phyloP scores from a whole-genome alignment of 257 asterid genomes.

The Solanum etuberosum region DNA sequence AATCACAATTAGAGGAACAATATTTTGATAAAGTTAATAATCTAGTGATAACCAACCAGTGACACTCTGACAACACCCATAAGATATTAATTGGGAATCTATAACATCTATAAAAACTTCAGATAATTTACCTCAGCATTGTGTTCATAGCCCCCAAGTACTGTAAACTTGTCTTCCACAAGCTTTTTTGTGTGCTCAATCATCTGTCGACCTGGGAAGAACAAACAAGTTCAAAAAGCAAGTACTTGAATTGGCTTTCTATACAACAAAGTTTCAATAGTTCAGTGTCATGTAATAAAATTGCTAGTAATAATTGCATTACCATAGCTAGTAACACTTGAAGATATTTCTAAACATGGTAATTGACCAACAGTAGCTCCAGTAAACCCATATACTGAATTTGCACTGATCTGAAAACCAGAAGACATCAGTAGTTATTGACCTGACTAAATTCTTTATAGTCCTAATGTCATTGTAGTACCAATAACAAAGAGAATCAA shows the following conservation, averaged over 20 bases:
- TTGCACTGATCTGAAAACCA: conserved; percentile 78
- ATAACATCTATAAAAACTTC: neutral
- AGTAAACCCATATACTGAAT: conserved; percentile 94
- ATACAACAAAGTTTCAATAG: neutral
- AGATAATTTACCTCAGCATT: conserved; percentile 64
- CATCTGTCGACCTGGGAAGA: conserved; percentile 84
- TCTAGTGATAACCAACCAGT: neutral
- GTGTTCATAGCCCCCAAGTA: conserved; percentile 77
- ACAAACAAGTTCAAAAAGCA: conserved; percentile 5
- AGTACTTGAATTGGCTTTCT: neutral
- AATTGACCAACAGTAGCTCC: conserved; percentile 95
- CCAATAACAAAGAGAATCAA: neutral
- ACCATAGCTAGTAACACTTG: conserved; percentile 99
- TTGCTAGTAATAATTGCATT: conserved; percentile 8
- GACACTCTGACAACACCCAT: neutral
- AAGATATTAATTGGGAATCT: neutral
- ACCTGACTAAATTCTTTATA: neutral
- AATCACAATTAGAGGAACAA: neutral
- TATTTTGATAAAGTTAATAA: neutral
- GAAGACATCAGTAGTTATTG: conserved; percentile 9
- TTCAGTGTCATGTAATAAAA: neutral
- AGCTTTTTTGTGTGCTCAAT: conserved; percentile 93
- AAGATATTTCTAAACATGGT: conserved; percentile 96
- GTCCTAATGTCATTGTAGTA: neutral
- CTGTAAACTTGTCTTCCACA: conserved; percentile 85